Percentiles rank a stretch among this genome's conserved stretches.
Evolutionary conservation across 306 rosid genomes (phyloP).

Genomic region (Cucumis sativus): DNA sequence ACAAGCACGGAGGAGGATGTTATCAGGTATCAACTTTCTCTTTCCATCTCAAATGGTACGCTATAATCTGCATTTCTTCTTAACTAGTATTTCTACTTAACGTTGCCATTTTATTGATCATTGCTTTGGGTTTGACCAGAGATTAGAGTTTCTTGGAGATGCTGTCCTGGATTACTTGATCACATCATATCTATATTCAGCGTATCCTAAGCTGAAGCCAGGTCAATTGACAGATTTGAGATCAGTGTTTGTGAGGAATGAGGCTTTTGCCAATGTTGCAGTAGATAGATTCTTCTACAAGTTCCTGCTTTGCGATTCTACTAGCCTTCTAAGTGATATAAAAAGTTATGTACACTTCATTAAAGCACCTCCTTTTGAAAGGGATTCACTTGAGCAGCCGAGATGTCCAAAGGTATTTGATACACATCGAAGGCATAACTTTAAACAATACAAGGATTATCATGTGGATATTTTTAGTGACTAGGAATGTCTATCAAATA

Average conservation of each 20-base stretch:
- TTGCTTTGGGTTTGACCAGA: constrained; percentile 34
- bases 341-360: constrained; percentile 35
- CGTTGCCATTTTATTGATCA: neutral
- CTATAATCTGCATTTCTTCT: constrained; percentile 9
- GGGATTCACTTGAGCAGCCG: constrained; percentile 34
- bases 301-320: constrained; percentile 58
- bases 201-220: constrained; percentile 79
- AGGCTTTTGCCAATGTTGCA: constrained; percentile 77
- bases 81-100: neutral
- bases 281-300: constrained; percentile 48
- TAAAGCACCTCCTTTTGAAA: constrained; percentile 16
- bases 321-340: constrained; percentile 41
- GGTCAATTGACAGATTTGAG: constrained; percentile 95
- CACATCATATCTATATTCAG: constrained; percentile 81
- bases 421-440: neutral
- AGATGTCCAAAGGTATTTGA: constrained; percentile 68
- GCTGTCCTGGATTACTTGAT: constrained; percentile 90
- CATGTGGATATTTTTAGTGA: neutral
- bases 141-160: constrained; percentile 95
- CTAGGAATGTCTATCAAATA: neutral
- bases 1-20: constrained; percentile 82
- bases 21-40: constrained; percentile 51
- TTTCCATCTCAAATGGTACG: constrained; percentile 9
- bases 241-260: constrained; percentile 64
- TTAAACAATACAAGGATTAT: neutral